These are phyloP conservation scores for Cardamine resedifolia DNA, from an alignment of 345 rosid species.

Conservation along the genomic window DNA sequence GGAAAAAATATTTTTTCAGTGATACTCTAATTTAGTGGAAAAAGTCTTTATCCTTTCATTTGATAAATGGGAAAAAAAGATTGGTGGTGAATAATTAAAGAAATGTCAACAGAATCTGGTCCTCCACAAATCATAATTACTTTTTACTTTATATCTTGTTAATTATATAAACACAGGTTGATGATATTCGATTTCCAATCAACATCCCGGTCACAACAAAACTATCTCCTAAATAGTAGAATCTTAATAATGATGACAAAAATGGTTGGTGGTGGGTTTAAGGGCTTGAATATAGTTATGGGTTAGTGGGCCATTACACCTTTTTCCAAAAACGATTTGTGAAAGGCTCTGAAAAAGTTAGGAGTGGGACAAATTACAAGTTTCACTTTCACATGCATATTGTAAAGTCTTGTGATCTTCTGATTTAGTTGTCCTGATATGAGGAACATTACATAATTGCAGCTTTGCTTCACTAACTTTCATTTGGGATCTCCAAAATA, in stretches of 20 bases:
- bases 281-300: not conserved
- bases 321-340: too few species aligned
- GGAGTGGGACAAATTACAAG: too few species aligned
- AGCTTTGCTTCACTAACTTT: too few species aligned
- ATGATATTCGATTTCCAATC: not conserved
- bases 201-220: not conserved
- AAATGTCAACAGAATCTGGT: slow-evolving; percentile 23
- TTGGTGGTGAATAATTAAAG: not conserved
- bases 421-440: too few species aligned
- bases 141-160: slow-evolving; percentile 15
- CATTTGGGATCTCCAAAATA: too few species aligned
- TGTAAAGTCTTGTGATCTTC: too few species aligned
- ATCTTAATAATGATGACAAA: not conserved
- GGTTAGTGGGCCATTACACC: too few species aligned
- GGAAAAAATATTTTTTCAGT: not conserved
- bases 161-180: not conserved
- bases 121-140: slow-evolving; percentile 23
- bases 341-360: too few species aligned
- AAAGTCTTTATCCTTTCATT: slow-evolving; percentile 23
- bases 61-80: not conserved
- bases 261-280: not conserved
- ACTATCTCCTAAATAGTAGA: not conserved
- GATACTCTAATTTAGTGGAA: not conserved
- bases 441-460: too few species aligned
- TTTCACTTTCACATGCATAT: too few species aligned